These are phyloP conservation scores for Epichloe elymi DNA, from an alignment of 2,329 filamentous ascomycete species.

Conservation along the genomic window DNA sequence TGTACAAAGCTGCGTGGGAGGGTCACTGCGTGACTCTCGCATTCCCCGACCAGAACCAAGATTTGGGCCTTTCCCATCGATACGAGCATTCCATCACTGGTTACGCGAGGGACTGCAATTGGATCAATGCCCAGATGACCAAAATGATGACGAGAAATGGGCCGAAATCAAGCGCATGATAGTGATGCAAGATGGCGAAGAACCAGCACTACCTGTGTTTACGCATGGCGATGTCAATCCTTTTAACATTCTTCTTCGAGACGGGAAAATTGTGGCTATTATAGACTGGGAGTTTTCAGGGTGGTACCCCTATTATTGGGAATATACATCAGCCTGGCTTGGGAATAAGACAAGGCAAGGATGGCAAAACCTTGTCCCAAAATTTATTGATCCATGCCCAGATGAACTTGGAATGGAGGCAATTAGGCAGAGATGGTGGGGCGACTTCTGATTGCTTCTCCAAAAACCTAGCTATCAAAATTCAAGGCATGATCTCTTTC, in stretches of 20 bases:
- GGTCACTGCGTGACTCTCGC: slow-evolving; percentile 16
- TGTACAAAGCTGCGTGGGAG: slow-evolving; percentile 14
- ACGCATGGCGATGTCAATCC: slow-evolving; percentile 33
- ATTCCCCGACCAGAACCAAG: slow-evolving; percentile 9
- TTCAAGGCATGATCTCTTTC: slow-evolving; percentile 12
- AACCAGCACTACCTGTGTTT: slow-evolving; percentile 26
- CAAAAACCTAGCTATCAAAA: too few species aligned
- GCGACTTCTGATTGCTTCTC: slow-evolving; percentile 7
- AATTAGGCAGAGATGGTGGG: slow-evolving; percentile 24
- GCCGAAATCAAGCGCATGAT: slow-evolving; percentile 20
- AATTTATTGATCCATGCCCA: slow-evolving; percentile 24
- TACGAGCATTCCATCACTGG: slow-evolving; percentile 20
- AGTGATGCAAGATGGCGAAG: slow-evolving; percentile 19
- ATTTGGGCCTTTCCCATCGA: slow-evolving; percentile 20
- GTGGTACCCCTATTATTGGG: slow-evolving; percentile 23
- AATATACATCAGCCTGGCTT: slow-evolving; percentile 18
- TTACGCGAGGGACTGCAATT: slow-evolving; percentile 16
- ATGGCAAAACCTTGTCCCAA: slow-evolving; percentile 21
- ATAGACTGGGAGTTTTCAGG: slow-evolving; percentile 22
- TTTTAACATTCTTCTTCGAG: slow-evolving; percentile 28
- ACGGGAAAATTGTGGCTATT: slow-evolving; percentile 30
- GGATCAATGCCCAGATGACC: slow-evolving; percentile 8
- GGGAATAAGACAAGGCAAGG: slow-evolving; percentile 15
- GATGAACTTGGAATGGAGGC: slow-evolving; percentile 27
- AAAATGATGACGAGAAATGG: slow-evolving; percentile 11